Conservation (phyloP, 169 alveolate species). For the Cystoisospora suis region DNA sequence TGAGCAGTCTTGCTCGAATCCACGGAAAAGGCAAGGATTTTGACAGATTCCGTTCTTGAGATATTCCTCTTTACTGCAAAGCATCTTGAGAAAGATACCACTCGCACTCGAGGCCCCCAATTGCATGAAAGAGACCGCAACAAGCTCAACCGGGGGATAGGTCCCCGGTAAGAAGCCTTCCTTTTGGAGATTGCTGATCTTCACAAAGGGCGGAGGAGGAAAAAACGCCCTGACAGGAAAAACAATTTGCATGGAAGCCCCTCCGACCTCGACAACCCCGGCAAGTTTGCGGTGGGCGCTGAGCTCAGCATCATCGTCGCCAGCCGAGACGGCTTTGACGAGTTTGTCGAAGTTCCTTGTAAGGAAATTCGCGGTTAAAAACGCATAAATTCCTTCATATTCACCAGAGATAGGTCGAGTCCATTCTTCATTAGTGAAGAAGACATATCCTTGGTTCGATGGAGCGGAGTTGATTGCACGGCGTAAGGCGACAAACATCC, state of each 20-base stretch:
- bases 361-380: constrained; percentile 31
- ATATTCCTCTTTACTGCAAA: background rate
- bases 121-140: constrained; percentile 51
- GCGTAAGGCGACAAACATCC: constrained; percentile 23
- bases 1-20: constrained; percentile 35
- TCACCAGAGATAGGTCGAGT: constrained; percentile 44
- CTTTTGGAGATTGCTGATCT: background rate
- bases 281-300: constrained; percentile 30
- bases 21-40: constrained; percentile 39
- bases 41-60: constrained; percentile 18
- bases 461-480: constrained; percentile 36
- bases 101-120: constrained; percentile 56
- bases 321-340: background rate
- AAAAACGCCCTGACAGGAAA: constrained; percentile 32
- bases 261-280: constrained; percentile 46
- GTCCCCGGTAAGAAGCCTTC: constrained; percentile 15
- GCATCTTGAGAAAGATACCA: constrained; percentile 27
- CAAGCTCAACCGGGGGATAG: constrained; percentile 27
- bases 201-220: constrained; percentile 14
- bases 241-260: constrained; percentile 46
- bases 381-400: constrained; percentile 38
- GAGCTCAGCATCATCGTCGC: background rate
- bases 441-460: background rate
- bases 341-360: background rate
- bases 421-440: constrained; percentile 44